These are phyloP conservation scores for Phialophora expanda DNA, from an alignment of 2,329 filamentous ascomycete species.

Conservation along the genomic window DNA sequence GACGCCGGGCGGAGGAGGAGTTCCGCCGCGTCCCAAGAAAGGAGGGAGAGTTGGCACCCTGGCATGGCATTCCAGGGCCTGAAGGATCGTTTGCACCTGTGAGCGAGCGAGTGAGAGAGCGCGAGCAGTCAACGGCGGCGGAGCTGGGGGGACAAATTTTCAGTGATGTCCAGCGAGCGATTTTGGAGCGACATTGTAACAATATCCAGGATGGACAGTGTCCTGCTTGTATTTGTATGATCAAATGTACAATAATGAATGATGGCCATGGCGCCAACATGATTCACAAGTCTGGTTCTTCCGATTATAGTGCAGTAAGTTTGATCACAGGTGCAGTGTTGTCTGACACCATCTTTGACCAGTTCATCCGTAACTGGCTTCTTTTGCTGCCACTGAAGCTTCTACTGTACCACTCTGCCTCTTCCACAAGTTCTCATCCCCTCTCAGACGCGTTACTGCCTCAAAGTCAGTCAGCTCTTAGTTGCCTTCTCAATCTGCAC, in stretches of 20 bases:
- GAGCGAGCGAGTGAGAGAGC: background rate
- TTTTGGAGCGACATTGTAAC: background rate
- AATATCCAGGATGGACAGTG: background rate
- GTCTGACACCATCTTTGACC: too few relatives aligned
- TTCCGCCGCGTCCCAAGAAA: slow-evolving; percentile 8
- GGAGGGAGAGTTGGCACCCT: slow-evolving; percentile 29
- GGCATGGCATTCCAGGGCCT: slow-evolving; percentile 22
- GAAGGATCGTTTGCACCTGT: slow-evolving; percentile 4
- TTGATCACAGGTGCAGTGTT: background rate
- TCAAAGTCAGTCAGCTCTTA: background rate
- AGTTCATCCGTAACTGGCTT: background rate
- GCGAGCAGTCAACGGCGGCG: background rate
- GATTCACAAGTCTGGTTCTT: background rate
- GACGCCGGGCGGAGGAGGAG: slow-evolving; percentile 16
- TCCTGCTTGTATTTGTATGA: background rate
- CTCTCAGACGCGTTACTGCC: background rate
- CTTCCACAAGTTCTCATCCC: background rate
- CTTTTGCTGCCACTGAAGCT: too few relatives aligned
- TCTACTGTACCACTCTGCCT: too few relatives aligned
- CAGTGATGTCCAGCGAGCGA: background rate
- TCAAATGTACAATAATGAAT: background rate
- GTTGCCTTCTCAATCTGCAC: background rate
- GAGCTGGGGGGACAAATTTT: too few relatives aligned
- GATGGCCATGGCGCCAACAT: background rate
- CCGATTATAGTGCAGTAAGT: too few relatives aligned